These are phyloP conservation scores for Amphichorda felina DNA, from an alignment of 2,329 filamentous ascomycete species.

Conservation along the genomic window DNA sequence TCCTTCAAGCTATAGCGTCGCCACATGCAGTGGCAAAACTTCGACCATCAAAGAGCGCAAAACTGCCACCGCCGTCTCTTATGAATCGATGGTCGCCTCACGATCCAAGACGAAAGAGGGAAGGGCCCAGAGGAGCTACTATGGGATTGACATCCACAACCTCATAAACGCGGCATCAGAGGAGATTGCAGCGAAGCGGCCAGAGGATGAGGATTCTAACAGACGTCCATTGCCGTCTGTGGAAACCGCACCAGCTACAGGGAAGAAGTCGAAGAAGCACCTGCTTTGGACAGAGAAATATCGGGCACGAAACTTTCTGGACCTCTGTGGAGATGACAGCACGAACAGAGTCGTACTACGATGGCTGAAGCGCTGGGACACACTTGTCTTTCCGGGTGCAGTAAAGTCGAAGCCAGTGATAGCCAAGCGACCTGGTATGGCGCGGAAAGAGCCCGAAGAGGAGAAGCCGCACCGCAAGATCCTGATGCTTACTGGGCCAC, in stretches of 20 bases:
- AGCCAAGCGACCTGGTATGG: conserved; percentile 26
- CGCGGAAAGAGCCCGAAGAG: conserved; percentile 36
- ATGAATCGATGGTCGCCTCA: conserved; percentile 55
- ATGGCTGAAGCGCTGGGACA: conserved; percentile 93
- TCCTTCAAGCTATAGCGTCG: conserved; percentile 26
- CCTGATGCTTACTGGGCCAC: conserved; percentile 78
- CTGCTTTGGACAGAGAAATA: conserved; percentile 97
- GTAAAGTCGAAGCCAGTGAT: conserved; percentile 42
- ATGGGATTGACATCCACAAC: conserved; percentile 83
- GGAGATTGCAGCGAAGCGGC: conserved; percentile 33
- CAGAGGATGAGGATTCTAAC: conserved; percentile 3
- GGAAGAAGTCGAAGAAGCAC: conserved; percentile 33
- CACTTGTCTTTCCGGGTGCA: conserved; percentile 76
- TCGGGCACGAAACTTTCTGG: conserved; percentile 79
- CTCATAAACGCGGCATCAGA: conserved; percentile 61
- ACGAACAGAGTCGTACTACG: conserved; percentile 83
- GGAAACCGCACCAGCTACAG: conserved; percentile 17
- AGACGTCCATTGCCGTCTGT: conserved; percentile 27
- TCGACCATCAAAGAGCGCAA: conserved; percentile 44
- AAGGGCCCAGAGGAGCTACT: conserved; percentile 65
- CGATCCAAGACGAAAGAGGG: conserved; percentile 56
- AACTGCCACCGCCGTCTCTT: conserved; percentile 34
- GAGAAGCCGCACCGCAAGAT: conserved; percentile 80
- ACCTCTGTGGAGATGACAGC: conserved; percentile 86
- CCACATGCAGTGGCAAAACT: conserved; percentile 45